Conservation (phyloP, 2,329 filamentous ascomycete species). For the Fusarium tupiense region DNA sequence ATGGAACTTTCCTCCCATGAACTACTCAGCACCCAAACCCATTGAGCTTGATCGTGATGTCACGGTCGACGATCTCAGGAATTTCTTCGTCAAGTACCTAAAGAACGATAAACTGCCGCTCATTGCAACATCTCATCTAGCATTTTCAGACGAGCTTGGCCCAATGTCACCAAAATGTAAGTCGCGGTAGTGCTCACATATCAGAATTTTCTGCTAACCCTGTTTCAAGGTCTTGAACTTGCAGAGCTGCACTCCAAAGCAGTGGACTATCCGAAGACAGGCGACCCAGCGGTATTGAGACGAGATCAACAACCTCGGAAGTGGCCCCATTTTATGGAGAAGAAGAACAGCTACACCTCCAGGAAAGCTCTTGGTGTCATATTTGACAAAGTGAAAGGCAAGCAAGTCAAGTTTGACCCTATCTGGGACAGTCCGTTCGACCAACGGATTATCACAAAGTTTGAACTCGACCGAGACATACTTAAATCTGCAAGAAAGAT, state of each 20-base stretch:
- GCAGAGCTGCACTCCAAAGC: conserved; percentile 87
- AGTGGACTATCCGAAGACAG: conserved; percentile 95
- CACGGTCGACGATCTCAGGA: conserved; percentile 75
- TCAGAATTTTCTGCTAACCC: not conserved
- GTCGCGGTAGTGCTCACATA: conserved; percentile 36
- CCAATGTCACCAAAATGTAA: conserved; percentile 75
- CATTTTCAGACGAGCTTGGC: conserved; percentile 75
- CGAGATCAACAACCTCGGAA: conserved; percentile 65
- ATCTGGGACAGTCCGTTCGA: conserved; percentile 81
- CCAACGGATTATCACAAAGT: conserved; percentile 73
- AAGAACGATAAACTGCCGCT: conserved; percentile 84
- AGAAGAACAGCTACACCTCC: conserved; percentile 71
- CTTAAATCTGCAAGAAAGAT: conserved; percentile 70
- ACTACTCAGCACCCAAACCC: conserved; percentile 71
- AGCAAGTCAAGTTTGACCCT: conserved; percentile 73
- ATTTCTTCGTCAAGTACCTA: conserved; percentile 93
- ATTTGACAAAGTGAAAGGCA: conserved; percentile 74
- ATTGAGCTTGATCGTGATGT: conserved; percentile 69
- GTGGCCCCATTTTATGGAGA: conserved; percentile 93
- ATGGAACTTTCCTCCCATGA: conserved; percentile 82
- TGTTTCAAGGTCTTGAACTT: conserved; percentile 67
- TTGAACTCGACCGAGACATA: conserved; percentile 62
- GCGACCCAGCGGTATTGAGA: conserved; percentile 76
- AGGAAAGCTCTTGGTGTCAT: conserved; percentile 79
- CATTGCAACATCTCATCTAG: conserved; percentile 86